These are phyloP conservation scores for Scytalidium lignicola DNA, from an alignment of 2,329 filamentous ascomycete genomes.

Conservation along the genomic window DNA sequence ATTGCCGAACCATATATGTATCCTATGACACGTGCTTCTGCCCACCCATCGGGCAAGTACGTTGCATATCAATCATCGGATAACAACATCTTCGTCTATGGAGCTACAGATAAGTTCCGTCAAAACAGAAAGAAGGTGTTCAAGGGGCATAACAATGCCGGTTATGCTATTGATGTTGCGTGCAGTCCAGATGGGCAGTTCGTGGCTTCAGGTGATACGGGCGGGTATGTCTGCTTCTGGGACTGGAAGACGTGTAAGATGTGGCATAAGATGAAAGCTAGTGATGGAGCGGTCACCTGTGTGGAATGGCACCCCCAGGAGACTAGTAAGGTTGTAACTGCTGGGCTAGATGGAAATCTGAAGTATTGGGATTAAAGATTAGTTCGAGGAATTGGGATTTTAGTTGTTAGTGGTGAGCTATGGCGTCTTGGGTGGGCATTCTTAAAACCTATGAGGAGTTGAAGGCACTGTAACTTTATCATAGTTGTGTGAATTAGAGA, in stretches of 20 bases:
- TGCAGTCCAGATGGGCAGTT: slow-evolving; percentile 91
- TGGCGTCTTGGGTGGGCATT: neutral
- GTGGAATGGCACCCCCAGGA: slow-evolving; percentile 97
- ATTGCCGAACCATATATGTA: slow-evolving; percentile 98
- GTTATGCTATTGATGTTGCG: slow-evolving; percentile 84
- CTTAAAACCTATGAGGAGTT: neutral
- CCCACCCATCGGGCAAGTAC: slow-evolving; percentile 88
- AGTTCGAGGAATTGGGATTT: slow-evolving; percentile 2
- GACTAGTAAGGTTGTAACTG: slow-evolving; percentile 87
- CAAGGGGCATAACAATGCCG: slow-evolving; percentile 91
- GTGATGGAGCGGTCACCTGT: slow-evolving; percentile 79
- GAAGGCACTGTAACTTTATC: neutral
- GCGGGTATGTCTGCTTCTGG: slow-evolving; percentile 92
- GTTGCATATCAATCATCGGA: slow-evolving; percentile 90
- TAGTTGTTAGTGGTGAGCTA: slow-evolving; percentile 1
- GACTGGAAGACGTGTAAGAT: slow-evolving; percentile 99
- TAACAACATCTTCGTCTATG: slow-evolving; percentile 96
- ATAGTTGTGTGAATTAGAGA: too few species aligned
- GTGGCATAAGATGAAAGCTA: slow-evolving; percentile 91
- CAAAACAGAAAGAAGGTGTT: slow-evolving; percentile 98
- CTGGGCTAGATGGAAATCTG: slow-evolving; percentile 81
- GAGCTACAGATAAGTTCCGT: slow-evolving; percentile 88
- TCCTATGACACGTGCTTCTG: slow-evolving; percentile 78
- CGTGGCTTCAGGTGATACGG: slow-evolving; percentile 79
- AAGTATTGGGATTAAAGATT: slow-evolving; percentile 79